Conservation (phyloP, 768 basidiomycete species). For the Dacryopinax primogenitus region DNA sequence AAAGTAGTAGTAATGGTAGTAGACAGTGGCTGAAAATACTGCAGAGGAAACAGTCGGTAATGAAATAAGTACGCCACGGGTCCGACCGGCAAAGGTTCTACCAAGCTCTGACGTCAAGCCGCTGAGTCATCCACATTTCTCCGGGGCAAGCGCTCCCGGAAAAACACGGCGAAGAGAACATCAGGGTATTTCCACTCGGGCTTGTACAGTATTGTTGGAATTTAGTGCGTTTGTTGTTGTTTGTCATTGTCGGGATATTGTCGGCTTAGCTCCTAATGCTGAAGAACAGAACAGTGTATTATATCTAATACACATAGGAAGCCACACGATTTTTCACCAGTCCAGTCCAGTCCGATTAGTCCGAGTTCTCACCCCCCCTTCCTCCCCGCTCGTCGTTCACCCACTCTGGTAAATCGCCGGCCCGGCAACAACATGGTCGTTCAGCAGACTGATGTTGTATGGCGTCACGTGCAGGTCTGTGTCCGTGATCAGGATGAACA, state of each 20-base stretch:
- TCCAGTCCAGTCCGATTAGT: background rate
- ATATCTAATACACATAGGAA: too few relatives aligned
- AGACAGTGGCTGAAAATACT: background rate
- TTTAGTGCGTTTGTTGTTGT: too few relatives aligned
- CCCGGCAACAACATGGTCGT: slow-evolving; percentile 44
- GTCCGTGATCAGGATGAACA: slow-evolving; percentile 44
- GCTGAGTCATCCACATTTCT: too few relatives aligned
- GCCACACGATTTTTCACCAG: too few relatives aligned
- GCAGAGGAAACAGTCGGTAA: too few relatives aligned
- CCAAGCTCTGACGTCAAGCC: background rate
- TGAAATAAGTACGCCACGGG: too few relatives aligned
- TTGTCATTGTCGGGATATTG: too few relatives aligned
- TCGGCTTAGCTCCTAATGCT: too few relatives aligned
- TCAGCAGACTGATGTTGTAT: slow-evolving; percentile 41
- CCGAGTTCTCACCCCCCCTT: background rate
- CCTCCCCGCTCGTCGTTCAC: slow-evolving; percentile 20
- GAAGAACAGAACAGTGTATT: background rate
- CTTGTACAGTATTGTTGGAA: too few relatives aligned
- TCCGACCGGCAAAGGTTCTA: background rate
- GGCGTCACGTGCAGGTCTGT: slow-evolving; percentile 42
- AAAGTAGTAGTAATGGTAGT: background rate
- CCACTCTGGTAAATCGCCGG: slow-evolving; percentile 40
- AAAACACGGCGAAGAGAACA: too few relatives aligned
- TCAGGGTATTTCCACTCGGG: too few relatives aligned
- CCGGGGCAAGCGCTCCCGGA: too few relatives aligned